A percentile compares a stretch with the other conserved stretches of the same genome.
These are phyloP conservation scores for Torulaspora pretoriensis DNA, from an alignment of 1,139 yeast genomes.

Conservation along the genomic window DNA sequence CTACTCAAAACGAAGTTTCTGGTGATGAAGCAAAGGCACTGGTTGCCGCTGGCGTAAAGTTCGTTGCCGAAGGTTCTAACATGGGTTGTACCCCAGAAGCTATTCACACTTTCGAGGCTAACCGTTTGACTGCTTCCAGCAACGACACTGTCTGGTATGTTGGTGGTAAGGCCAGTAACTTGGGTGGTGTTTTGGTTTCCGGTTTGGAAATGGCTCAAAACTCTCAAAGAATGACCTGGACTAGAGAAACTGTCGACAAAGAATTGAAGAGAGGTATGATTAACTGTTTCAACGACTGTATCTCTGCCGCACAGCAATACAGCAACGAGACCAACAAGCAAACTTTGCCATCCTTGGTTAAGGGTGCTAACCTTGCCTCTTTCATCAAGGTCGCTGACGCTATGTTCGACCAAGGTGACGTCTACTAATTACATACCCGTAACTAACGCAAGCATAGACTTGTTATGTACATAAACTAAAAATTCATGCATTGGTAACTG, in stretches of 20 bases:
- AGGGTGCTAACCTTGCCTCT: conserved; percentile 99
- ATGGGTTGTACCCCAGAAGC: conserved; percentile 99
- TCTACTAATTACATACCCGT: conserved; percentile 34
- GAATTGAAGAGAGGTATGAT: conserved; percentile 89
- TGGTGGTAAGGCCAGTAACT: conserved; percentile 98
- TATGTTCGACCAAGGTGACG: conserved; percentile 97
- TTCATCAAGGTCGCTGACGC: conserved; percentile 98
- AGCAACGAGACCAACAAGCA: conserved; percentile 55
- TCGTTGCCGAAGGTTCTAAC: conserved; percentile 97
- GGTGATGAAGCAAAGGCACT: conserved; percentile 96
- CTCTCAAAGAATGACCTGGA: conserved; percentile 89
- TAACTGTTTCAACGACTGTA: conserved; percentile 89
- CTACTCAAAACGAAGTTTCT: conserved; percentile 96
- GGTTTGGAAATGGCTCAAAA: conserved; percentile 99
- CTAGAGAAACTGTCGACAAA: conserved; percentile 80
- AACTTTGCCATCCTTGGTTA: conserved; percentile 83
- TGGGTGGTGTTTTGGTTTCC: conserved; percentile 99
- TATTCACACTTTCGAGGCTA: conserved; percentile 86
- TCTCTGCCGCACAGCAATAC: conserved; percentile 79
- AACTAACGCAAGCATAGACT: background rate
- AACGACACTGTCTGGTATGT: conserved; percentile 84
- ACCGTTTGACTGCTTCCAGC: conserved; percentile 53
- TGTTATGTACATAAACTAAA: conserved; percentile 4
- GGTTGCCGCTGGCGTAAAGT: conserved; percentile 87
- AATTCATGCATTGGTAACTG: conserved; percentile 2